Percentiles rank a stretch among this genome's conserved stretches.
These are phyloP conservation scores for Uronychia binucleata DNA, from an alignment of 73 alveolate species.

Conservation along the genomic window DNA sequence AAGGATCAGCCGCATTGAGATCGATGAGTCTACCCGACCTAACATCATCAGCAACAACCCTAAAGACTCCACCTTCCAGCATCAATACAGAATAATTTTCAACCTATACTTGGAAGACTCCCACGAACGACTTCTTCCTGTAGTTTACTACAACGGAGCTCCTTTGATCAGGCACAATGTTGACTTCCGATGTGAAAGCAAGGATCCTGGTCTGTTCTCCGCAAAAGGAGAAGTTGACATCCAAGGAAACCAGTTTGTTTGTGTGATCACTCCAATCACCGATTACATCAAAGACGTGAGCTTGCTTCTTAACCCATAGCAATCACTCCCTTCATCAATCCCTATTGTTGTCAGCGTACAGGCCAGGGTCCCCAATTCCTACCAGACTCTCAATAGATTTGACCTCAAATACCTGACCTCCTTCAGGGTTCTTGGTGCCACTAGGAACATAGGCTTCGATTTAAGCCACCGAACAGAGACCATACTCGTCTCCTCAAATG, in stretches of 20 bases:
- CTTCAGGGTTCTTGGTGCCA: constrained; percentile 9
- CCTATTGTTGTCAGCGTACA: constrained; percentile 13
- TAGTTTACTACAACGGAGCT: constrained; percentile 30
- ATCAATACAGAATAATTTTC: constrained; percentile 9
- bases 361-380: constrained; percentile 16
- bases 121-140: constrained; percentile 36
- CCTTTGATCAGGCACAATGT: constrained; percentile 33
- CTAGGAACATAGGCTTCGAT: constrained; percentile 13
- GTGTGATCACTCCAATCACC: constrained; percentile 15
- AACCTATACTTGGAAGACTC: constrained; percentile 14
- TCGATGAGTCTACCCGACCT: constrained; percentile 44
- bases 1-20: constrained; percentile 52
- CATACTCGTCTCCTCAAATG: constrained; percentile 20
- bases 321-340: constrained; percentile 12
- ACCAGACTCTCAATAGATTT: not conserved
- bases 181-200: constrained; percentile 29
- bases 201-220: constrained; percentile 1
- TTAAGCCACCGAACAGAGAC: constrained; percentile 17
- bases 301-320: too few species aligned
- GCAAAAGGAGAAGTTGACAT: constrained; percentile 38
- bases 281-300: constrained; percentile 3
- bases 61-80: constrained; percentile 18
- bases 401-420: constrained; percentile 27
- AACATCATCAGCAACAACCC: constrained; percentile 39
- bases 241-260: constrained; percentile 31